phyloP scores from a whole-genome alignment of 768 basidiomycete species.

The Boletus speciosus region DNA sequence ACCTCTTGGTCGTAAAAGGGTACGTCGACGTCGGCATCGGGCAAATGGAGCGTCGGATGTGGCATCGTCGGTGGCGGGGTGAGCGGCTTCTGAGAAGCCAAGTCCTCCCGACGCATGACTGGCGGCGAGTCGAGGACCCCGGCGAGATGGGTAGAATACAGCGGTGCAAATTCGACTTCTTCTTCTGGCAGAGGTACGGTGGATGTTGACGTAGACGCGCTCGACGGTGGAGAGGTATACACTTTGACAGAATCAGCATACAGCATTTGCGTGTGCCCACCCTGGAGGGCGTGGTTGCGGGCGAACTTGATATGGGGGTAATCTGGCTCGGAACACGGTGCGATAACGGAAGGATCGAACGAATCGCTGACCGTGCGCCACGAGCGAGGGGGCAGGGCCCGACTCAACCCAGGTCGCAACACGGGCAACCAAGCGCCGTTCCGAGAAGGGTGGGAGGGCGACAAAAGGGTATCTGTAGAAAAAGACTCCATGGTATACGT shows the following conservation, averaged over 20 bases:
- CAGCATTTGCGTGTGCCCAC: slow-evolving; percentile 11
- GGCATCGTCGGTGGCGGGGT: slow-evolving; percentile 45
- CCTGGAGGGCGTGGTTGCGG: slow-evolving; percentile 13
- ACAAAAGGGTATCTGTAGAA: slow-evolving; percentile 28
- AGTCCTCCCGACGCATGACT: slow-evolving; percentile 30
- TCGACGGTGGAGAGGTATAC: slow-evolving; percentile 30
- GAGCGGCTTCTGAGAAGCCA: slow-evolving; percentile 31
- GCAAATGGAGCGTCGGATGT: slow-evolving; percentile 34
- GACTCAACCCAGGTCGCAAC: slow-evolving; percentile 16
- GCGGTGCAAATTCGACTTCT: slow-evolving; percentile 7
- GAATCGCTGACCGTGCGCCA: slow-evolving; percentile 22
- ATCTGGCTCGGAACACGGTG: slow-evolving; percentile 11
- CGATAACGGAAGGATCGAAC: slow-evolving; percentile 25
- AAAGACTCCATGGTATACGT: slow-evolving; percentile 32
- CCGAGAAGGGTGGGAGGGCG: slow-evolving; percentile 13
- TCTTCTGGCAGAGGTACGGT: slow-evolving; percentile 28
- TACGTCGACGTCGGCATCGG: slow-evolving; percentile 31
- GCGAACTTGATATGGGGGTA: slow-evolving; percentile 13
- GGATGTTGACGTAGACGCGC: slow-evolving; percentile 24
- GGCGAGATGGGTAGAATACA: slow-evolving; percentile 27
- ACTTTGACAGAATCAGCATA: slow-evolving; percentile 18
- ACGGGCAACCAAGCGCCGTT: slow-evolving; percentile 11
- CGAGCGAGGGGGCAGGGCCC: slow-evolving; percentile 10
- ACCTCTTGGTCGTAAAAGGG: slow-evolving; percentile 11
- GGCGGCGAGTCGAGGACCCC: slow-evolving; percentile 37